phyloP scores from a whole-genome alignment of 176 grass and related monocot species.

The Poa pratensis region DNA sequence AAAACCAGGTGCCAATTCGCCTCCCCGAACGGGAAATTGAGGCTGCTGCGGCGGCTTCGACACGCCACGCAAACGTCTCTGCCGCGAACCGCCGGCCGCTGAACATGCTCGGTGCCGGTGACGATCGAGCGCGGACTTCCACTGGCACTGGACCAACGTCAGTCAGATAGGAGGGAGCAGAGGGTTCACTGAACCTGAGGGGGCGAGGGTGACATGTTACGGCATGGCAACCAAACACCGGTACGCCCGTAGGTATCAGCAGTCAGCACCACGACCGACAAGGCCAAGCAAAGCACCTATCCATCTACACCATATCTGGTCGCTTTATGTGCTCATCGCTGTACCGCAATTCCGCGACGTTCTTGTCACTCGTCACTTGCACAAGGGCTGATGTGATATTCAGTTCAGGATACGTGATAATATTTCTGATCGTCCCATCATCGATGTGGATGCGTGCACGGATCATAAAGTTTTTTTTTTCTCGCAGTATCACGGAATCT shows the following conservation, averaged over 20 bases:
- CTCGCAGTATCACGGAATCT: too few relatives aligned
- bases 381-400: neutral
- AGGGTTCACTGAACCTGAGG: neutral
- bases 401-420: neutral
- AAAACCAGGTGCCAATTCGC: neutral
- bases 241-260: neutral
- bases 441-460: neutral
- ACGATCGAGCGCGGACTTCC: neutral
- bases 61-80: neutral
- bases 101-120: neutral
- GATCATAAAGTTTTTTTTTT: neutral
- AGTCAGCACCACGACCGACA: neutral
- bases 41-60: neutral
- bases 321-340: conserved; percentile 39
- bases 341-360: conserved; percentile 7
- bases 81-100: neutral
- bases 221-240: neutral
- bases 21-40: neutral
- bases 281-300: neutral
- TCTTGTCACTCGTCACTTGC: neutral
- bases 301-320: neutral
- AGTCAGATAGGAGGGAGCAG: too few relatives aligned
- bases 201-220: neutral
- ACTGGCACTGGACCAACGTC: too few relatives aligned
- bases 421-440: neutral